Conservation (phyloP, 495 filamentous ascomycete genomes). For the Daldinia concentrica region DNA sequence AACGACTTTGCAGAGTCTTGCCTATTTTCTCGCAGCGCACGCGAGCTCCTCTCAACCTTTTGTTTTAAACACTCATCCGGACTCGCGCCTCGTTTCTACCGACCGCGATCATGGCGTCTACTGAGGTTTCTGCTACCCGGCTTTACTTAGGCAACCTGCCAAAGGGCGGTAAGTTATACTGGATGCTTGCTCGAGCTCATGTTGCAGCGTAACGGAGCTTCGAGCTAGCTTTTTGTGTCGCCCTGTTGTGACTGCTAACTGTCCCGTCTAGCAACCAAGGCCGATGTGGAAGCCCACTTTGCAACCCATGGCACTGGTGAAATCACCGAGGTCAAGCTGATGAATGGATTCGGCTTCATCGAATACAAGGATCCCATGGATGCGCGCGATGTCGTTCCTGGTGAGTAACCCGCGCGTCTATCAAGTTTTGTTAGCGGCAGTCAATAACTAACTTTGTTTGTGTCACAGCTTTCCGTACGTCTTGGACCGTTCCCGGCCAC, state of each 20-base stretch:
- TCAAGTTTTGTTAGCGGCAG: neutral
- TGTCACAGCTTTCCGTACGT: conserved; percentile 66
- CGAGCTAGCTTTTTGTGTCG: conserved; percentile 27
- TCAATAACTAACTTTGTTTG: conserved; percentile 45
- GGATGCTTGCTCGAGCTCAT: conserved; percentile 43
- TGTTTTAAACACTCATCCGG: conserved; percentile 13
- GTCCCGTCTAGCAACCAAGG: conserved; percentile 81
- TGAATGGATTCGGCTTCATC: conserved; percentile 99
- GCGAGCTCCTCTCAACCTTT: conserved; percentile 1
- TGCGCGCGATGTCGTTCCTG: conserved; percentile 95
- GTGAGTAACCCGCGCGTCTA: conserved; percentile 62
- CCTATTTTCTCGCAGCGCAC: conserved; percentile 16
- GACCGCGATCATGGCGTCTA: conserved; percentile 57
- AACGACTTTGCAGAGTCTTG: conserved; percentile 11
- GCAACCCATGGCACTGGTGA: conserved; percentile 93
- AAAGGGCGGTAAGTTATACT: conserved; percentile 81
- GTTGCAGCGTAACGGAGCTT: conserved; percentile 27
- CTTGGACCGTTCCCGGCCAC: conserved; percentile 45
- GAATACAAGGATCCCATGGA: conserved; percentile 98
- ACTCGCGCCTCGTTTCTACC: conserved; percentile 22
- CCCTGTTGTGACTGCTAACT: conserved; percentile 38
- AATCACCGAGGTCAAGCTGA: conserved; percentile 98
- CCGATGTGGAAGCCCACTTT: conserved; percentile 96
- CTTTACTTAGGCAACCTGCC: conserved; percentile 98
- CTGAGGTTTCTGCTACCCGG: conserved; percentile 88